Conservation (phyloP, 2,329 filamentous ascomycete genomes). For the Curvularia verruculosa region DNA sequence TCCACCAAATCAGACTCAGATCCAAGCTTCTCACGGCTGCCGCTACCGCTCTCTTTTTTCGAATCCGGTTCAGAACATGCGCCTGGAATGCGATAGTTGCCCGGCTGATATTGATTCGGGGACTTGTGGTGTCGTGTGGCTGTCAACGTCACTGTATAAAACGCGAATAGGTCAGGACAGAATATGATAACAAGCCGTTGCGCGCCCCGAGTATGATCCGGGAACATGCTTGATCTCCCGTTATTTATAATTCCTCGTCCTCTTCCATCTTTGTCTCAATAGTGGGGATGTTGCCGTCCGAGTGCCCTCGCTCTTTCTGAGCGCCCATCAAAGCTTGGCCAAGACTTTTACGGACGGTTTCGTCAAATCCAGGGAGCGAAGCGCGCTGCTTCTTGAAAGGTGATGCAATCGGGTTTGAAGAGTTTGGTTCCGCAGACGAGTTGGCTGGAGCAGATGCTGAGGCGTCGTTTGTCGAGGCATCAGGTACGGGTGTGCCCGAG, state of each 20-base stretch:
- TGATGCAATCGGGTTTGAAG: constrained; percentile 65
- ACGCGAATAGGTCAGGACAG: constrained; percentile 4
- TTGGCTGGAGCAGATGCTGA: constrained; percentile 44
- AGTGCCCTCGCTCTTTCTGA: constrained; percentile 43
- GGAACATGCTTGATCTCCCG: constrained; percentile 29
- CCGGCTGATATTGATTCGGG: constrained; percentile 18
- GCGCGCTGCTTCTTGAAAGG: constrained; percentile 78
- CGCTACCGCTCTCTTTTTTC: neutral
- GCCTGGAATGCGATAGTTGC: constrained; percentile 16
- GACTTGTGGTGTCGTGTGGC: neutral
- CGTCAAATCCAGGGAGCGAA: constrained; percentile 60
- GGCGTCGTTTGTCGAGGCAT: constrained; percentile 23
- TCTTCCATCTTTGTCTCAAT: constrained; percentile 49
- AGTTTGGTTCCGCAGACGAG: constrained; percentile 49
- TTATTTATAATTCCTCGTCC: constrained; percentile 55
- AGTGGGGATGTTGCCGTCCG: constrained; percentile 37
- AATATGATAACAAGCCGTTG: constrained; percentile 9
- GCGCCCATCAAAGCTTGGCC: constrained; percentile 41
- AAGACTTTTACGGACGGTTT: constrained; percentile 49
- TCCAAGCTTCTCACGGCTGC: neutral
- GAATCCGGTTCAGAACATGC: constrained; percentile 11
- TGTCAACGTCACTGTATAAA: constrained; percentile 3
- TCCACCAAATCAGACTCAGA: constrained; percentile 2
- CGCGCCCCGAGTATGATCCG: constrained; percentile 30
- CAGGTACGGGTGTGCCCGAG: constrained; percentile 32